Base-by-base conservation (phyloP, 176 grass and related monocot species). In the Bromus sterilis region DNA sequence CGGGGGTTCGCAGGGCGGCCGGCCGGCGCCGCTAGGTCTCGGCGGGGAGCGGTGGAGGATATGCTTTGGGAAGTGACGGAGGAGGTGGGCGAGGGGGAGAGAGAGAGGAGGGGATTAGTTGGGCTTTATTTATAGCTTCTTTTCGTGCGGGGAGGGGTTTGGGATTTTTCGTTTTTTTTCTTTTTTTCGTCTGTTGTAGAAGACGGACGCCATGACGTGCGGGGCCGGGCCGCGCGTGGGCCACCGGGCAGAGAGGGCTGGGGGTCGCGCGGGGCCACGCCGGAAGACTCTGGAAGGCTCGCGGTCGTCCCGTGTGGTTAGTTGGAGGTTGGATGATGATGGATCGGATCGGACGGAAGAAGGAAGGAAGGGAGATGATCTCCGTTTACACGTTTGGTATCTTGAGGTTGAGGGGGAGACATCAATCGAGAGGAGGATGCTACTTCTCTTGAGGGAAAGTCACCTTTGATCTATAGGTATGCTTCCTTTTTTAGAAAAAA, bases 71-170 rank as follows among this genome's bases (percentile, higher is more conserved):
- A 9, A 32, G 21, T 66, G 66, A 49, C n/a, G n/a, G n/a, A 53
- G 49, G 49, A 53, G 49, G 49, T 20, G 49, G 18, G 49, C 49
- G 49, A 53, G 36, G 9, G 6, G 36, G 1, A 15, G n/a, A 13
- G 71, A 41, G 46, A 76, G 77, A 7, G 13, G 4, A 29, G 72
- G 65, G 78, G 78, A 82, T 86, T 82, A 73, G 12, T 23, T 26
- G 1, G 31, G 10, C 5, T 74, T 40, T 79, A 78, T 82, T 66
- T 73, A 74, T 73, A 89, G 65, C 73, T 86, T 82, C 72, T 86
- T 86, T 76, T 76, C 87, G 81, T 89, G 87, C 49, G 41, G 77
- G 66, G 29, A 78, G 87, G 87, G 78, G 65, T 73, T 76, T 74
- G 69, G 49, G 56, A 55, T 82, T 65, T n/a, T n/a, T n/a, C n/a